Conservation (phyloP, 2,329 filamentous ascomycete species). For the Nothophoma quercina region DNA sequence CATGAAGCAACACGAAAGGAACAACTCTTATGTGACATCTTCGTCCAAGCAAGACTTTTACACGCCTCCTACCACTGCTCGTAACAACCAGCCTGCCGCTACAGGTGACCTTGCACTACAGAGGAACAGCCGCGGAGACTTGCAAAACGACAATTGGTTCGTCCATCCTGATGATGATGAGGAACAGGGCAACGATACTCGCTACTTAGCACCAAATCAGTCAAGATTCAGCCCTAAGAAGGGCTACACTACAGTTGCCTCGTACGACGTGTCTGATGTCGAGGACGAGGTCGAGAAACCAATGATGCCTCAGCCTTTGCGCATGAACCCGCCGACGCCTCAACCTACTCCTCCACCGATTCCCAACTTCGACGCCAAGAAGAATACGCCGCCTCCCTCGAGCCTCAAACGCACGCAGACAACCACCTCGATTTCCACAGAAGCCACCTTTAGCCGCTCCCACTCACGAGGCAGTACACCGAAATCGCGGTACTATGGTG, state of each 20-base stretch:
- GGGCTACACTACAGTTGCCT: slow-evolving; percentile 39
- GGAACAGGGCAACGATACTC: slow-evolving; percentile 20
- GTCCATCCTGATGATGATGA: slow-evolving; percentile 41
- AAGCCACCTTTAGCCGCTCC: slow-evolving; percentile 41
- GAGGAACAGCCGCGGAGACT: slow-evolving; percentile 38
- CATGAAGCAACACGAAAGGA: slow-evolving; percentile 42
- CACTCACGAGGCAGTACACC: slow-evolving; percentile 43
- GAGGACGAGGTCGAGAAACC: slow-evolving; percentile 33
- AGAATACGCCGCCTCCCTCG: slow-evolving; percentile 24
- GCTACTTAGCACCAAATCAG: slow-evolving; percentile 26
- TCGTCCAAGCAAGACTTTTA: slow-evolving; percentile 44
- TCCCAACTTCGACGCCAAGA: slow-evolving; percentile 24
- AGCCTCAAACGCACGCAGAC: slow-evolving; percentile 35
- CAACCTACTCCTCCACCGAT: slow-evolving; percentile 49
- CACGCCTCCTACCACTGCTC: slow-evolving; percentile 35
- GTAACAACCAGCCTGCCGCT: slow-evolving; percentile 20
- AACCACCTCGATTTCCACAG: slow-evolving; percentile 37
- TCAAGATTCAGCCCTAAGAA: slow-evolving; percentile 35
- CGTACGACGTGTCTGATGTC: slow-evolving; percentile 39
- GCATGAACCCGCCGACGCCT: slow-evolving; percentile 55
- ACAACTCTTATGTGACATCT: slow-evolving; percentile 35
- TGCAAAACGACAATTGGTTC: slow-evolving; percentile 59
- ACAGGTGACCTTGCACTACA: slow-evolving; percentile 42
- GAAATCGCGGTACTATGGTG: slow-evolving; percentile 56
- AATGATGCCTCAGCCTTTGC: slow-evolving; percentile 52